phyloP scores from a whole-genome alignment of 2,329 filamentous ascomycete species.

The Aureobasidium sp. region DNA sequence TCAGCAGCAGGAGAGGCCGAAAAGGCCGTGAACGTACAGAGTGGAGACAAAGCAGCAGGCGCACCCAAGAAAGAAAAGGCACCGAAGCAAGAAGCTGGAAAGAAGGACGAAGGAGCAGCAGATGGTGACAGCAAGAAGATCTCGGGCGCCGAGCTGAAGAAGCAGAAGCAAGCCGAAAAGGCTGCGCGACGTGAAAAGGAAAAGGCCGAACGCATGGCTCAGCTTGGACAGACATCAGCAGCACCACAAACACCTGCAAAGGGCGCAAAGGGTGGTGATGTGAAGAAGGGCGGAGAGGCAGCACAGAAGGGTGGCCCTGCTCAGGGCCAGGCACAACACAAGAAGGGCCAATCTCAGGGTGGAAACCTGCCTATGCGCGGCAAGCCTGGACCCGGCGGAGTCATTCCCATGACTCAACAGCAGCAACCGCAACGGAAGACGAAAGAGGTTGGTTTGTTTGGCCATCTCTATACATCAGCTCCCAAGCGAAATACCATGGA shows the following conservation, averaged over 20 bases:
- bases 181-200: conserved; percentile 64
- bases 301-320: conserved; percentile 23
- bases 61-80: conserved; percentile 33
- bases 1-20: neutral
- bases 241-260: conserved; percentile 29
- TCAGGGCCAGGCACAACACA: conserved; percentile 25
- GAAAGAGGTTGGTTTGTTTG: conserved; percentile 69
- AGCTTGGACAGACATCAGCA: conserved; percentile 16
- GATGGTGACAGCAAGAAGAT: conserved; percentile 43
- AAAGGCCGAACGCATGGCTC: conserved; percentile 25
- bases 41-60: conserved; percentile 34
- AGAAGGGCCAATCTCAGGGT: conserved; percentile 23
- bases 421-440: conserved; percentile 49
- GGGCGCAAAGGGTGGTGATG: conserved; percentile 24
- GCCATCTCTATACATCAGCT: conserved; percentile 62
- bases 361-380: conserved; percentile 29
- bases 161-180: conserved; percentile 85
- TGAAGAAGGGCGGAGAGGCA: conserved; percentile 27
- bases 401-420: conserved; percentile 13
- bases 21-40: neutral
- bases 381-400: conserved; percentile 17
- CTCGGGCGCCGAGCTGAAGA: conserved; percentile 75
- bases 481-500: conserved; percentile 59
- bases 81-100: conserved; percentile 3
- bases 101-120: conserved; percentile 12